Evolutionary conservation across 1,139 yeast species (phyloP).

Genomic region (Diutina pseudorugosa): DNA sequence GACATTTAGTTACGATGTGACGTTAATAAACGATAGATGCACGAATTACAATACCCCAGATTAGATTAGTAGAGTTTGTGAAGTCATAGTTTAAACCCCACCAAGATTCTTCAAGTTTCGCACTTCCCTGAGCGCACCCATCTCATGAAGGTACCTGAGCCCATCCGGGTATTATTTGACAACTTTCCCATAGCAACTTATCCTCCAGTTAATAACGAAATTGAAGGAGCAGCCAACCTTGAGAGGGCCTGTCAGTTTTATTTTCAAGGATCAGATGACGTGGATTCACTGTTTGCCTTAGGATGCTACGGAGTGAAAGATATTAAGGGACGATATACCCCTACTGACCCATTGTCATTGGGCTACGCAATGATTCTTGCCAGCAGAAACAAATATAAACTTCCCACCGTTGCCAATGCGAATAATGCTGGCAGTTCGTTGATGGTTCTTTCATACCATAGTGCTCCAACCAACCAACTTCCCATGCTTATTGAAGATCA

Average conservation of each 20-base stretch:
- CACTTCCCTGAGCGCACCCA: neutral
- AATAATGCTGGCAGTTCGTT: conserved; percentile 4
- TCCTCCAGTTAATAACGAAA: conserved; percentile 3
- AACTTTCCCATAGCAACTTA: conserved; percentile 7
- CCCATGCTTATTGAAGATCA: conserved; percentile 8
- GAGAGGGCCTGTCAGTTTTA: neutral
- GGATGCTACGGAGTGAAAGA: conserved; percentile 7
- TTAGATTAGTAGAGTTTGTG: neutral
- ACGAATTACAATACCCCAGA: too few species aligned
- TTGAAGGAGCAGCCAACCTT: neutral
- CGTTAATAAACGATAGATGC: neutral
- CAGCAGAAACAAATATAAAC: conserved; percentile 5
- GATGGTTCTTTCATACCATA: conserved; percentile 8
- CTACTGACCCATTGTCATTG: conserved; percentile 9
- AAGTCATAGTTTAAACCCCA: neutral
- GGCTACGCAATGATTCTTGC: conserved; percentile 7
- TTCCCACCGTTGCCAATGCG: conserved; percentile 5
- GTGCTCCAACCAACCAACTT: conserved; percentile 7
- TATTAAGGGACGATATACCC: conserved; percentile 4
- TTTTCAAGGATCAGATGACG: neutral
- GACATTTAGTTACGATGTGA: conserved; percentile 15
- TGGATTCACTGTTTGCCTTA: conserved; percentile 5
- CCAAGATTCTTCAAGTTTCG: neutral
- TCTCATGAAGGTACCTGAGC: conserved; percentile 7
- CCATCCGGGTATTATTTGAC: conserved; percentile 7